Conservation (phyloP, 2,329 filamentous ascomycete genomes). For the Biscogniauxia mediterranea region DNA sequence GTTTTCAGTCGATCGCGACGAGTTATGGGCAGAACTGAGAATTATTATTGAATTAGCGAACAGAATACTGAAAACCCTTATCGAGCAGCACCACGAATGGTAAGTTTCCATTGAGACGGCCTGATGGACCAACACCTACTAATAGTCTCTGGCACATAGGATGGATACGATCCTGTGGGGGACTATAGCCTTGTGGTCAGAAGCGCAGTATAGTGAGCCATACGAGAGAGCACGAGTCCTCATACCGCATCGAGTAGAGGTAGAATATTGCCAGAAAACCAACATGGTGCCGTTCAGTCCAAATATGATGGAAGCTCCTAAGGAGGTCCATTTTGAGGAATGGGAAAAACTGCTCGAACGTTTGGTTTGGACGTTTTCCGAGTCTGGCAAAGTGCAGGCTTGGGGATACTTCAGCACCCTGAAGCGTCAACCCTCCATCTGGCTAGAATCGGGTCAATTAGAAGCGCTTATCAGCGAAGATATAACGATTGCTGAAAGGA, state of each 20-base stretch:
- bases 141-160: neutral
- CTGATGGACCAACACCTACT: neutral
- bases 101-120: neutral
- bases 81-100: slow-evolving; percentile 5
- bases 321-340: too few species aligned
- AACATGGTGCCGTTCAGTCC: too few species aligned
- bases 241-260: neutral
- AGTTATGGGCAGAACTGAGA: neutral
- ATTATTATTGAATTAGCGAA: slow-evolving; percentile 5
- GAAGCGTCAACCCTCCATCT: too few species aligned
- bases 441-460: neutral
- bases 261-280: too few species aligned
- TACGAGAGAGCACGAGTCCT: neutral
- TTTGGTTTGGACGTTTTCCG: too few species aligned
- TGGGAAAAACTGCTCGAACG: too few species aligned
- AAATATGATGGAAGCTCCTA: too few species aligned
- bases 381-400: too few species aligned
- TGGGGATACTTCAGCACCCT: too few species aligned
- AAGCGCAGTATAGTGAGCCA: neutral
- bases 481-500: neutral
- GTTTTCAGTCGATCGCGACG: neutral
- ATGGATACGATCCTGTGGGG: neutral
- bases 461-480: neutral
- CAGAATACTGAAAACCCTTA: slow-evolving; percentile 2
- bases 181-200: neutral